These are phyloP conservation scores for Daldinia bambusicola DNA, from an alignment of 495 filamentous ascomycete genomes.

Conservation along the genomic window DNA sequence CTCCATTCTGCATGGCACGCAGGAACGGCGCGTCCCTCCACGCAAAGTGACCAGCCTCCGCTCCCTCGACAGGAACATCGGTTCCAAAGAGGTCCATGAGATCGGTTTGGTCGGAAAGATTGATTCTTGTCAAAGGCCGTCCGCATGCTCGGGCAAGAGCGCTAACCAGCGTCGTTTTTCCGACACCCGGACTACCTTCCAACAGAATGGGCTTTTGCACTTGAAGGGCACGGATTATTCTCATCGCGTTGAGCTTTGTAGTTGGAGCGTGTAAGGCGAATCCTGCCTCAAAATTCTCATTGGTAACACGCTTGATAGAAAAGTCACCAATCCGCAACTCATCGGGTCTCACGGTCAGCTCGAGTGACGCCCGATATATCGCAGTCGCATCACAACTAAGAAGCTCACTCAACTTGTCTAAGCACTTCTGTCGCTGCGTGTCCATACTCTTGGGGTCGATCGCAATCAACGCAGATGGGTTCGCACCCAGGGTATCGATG, in stretches of 20 bases:
- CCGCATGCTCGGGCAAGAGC: slow-evolving; percentile 83
- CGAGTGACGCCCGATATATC: slow-evolving; percentile 68
- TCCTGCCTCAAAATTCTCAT: slow-evolving; percentile 62
- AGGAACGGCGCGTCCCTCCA: slow-evolving; percentile 98
- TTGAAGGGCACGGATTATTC: slow-evolving; percentile 90
- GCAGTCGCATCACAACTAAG: slow-evolving; percentile 68
- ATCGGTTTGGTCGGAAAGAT: slow-evolving; percentile 97
- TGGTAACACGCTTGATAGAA: slow-evolving; percentile 63
- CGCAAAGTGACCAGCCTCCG: slow-evolving; percentile 83
- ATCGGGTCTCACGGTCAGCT: slow-evolving; percentile 56
- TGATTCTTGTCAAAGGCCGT: slow-evolving; percentile 87
- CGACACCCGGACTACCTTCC: slow-evolving; percentile 96
- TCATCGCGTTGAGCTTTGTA: slow-evolving; percentile 86
- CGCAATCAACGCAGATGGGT: slow-evolving; percentile 84
- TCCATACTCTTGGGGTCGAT: slow-evolving; percentile 67
- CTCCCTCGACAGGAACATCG: slow-evolving; percentile 93
- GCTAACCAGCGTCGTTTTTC: slow-evolving; percentile 92
- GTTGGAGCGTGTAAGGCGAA: slow-evolving; percentile 90
- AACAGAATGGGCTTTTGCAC: slow-evolving; percentile 89
- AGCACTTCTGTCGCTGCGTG: slow-evolving; percentile 72
- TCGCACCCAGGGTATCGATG: slow-evolving; percentile 93
- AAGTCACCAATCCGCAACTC: slow-evolving; percentile 77
- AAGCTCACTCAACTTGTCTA: slow-evolving; percentile 75
- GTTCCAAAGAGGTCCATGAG: slow-evolving; percentile 97
- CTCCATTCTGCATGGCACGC: slow-evolving; percentile 92